phyloP scores from a whole-genome alignment of 768 basidiomycete species.

The Tubosaeta sp. region DNA sequence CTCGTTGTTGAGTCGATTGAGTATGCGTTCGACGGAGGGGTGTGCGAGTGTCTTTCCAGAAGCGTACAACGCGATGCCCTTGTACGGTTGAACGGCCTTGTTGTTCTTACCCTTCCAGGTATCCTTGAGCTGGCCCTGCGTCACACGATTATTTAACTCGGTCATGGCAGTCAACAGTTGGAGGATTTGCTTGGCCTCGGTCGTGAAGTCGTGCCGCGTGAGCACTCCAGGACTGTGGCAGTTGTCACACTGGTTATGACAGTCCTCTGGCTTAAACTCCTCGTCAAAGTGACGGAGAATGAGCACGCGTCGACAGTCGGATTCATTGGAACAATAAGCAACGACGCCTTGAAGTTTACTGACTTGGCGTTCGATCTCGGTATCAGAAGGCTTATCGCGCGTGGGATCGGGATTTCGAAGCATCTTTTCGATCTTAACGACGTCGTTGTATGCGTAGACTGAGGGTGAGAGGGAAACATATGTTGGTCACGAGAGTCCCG shows the following conservation, averaged over 20 bases:
- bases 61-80: slow-evolving; percentile 50
- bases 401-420: slow-evolving; percentile 50
- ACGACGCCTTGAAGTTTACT: slow-evolving; percentile 64
- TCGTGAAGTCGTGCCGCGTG: slow-evolving; percentile 56
- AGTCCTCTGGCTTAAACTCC: slow-evolving; percentile 62
- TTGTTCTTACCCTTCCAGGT: slow-evolving; percentile 63
- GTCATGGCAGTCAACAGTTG: slow-evolving; percentile 49
- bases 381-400: slow-evolving; percentile 28
- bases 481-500: not conserved
- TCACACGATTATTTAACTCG: slow-evolving; percentile 42
- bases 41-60: slow-evolving; percentile 45
- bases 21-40: slow-evolving; percentile 60
- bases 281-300: slow-evolving; percentile 90
- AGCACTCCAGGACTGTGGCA: slow-evolving; percentile 54
- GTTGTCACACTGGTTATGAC: slow-evolving; percentile 77
- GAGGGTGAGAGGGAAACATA: not conserved
- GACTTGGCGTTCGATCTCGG: slow-evolving; percentile 65
- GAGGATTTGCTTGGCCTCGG: slow-evolving; percentile 52
- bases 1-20: slow-evolving; percentile 51
- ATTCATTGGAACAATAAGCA: slow-evolving; percentile 75
- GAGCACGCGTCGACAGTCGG: slow-evolving; percentile 83
- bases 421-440: slow-evolving; percentile 49
- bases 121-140: slow-evolving; percentile 54
- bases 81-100: slow-evolving; percentile 40
- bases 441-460: slow-evolving; percentile 70